phyloP scores from a whole-genome alignment of 2,329 filamentous ascomycete genomes.

The Aspergillus candidus region DNA sequence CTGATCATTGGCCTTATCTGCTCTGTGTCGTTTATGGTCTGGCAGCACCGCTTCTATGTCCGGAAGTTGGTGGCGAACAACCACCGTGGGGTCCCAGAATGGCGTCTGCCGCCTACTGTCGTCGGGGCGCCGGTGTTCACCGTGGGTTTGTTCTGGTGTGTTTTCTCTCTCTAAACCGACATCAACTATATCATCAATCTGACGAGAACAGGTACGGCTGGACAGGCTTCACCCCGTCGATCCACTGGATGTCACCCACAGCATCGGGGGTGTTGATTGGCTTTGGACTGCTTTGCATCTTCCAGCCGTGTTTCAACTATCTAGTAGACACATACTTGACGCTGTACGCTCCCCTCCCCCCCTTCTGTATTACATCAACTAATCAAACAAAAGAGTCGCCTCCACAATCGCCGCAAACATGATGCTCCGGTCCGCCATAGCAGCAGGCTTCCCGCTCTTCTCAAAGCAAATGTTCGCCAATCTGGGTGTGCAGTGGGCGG shows the following conservation, averaged over 20 bases:
- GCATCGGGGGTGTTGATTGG: conserved; percentile 47
- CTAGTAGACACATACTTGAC: conserved; percentile 55
- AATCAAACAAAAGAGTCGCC: conserved; percentile 33
- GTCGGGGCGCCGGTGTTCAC: conserved; percentile 48
- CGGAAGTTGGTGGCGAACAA: conserved; percentile 63
- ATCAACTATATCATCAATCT: too few species aligned
- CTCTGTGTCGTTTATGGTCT: conserved; percentile 58
- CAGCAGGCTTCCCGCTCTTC: conserved; percentile 33
- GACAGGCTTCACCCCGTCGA: conserved; percentile 50
- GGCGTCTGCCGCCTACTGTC: conserved; percentile 50
- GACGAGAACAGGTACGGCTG: conserved; percentile 51
- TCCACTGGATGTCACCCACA: conserved; percentile 38
- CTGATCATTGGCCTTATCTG: conserved; percentile 69
- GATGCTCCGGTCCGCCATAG: conserved; percentile 38
- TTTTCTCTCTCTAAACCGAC: not conserved
- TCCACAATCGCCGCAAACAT: conserved; percentile 45
- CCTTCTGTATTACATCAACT: not conserved
- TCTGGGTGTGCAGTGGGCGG: conserved; percentile 26
- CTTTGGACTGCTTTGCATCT: conserved; percentile 53
- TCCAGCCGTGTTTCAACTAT: conserved; percentile 53
- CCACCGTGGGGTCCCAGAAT: conserved; percentile 50
- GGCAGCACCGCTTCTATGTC: conserved; percentile 61
- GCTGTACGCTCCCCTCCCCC: conserved; percentile 27
- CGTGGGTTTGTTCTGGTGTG: conserved; percentile 61
- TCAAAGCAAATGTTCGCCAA: conserved; percentile 30